These are phyloP conservation scores for Alnus rubra DNA, from an alignment of 306 rosid species.

Conservation along the genomic window DNA sequence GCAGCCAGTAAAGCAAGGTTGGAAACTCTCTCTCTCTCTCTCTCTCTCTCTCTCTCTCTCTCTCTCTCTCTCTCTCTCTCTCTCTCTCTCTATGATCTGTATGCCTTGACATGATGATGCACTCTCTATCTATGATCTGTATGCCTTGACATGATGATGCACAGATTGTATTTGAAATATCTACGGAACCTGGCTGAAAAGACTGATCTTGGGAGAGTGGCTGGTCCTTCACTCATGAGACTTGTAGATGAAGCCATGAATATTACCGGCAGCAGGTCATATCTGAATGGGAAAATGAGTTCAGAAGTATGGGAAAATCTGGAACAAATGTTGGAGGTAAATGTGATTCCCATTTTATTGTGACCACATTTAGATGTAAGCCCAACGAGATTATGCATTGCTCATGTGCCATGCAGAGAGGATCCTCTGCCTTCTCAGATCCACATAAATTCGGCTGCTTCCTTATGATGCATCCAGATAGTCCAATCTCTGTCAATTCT, in stretches of 20 bases:
- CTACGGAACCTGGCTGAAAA: constrained; percentile 75
- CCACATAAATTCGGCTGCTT: constrained; percentile 72
- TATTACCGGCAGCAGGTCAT: constrained; percentile 49
- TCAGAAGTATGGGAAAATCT: constrained; percentile 79
- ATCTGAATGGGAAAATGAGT: constrained; percentile 57
- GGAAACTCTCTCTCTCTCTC: constrained; percentile 9
- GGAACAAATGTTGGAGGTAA: constrained; percentile 80
- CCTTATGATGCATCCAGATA: constrained; percentile 76
- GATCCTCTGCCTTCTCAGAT: constrained; percentile 71
- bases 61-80: neutral
- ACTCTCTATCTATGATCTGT: too few species aligned
- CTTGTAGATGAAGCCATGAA: constrained; percentile 85
- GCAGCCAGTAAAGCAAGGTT: constrained; percentile 88
- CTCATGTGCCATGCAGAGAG: constrained; percentile 58
- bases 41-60: neutral
- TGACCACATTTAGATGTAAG: constrained; percentile 1
- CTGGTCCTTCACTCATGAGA: constrained; percentile 81
- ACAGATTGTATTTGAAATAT: constrained; percentile 78
- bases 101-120: too few species aligned
- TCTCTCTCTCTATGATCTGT: too few species aligned
- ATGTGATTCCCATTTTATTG: constrained; percentile 18
- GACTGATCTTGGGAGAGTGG: constrained; percentile 93
- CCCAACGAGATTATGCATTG: constrained; percentile 26
- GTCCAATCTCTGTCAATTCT: constrained; percentile 57
- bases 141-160: constrained; percentile 16